These are phyloP conservation scores for Erodium chrysanthum DNA, from an alignment of 441 rosid species.

Conservation along the genomic window DNA sequence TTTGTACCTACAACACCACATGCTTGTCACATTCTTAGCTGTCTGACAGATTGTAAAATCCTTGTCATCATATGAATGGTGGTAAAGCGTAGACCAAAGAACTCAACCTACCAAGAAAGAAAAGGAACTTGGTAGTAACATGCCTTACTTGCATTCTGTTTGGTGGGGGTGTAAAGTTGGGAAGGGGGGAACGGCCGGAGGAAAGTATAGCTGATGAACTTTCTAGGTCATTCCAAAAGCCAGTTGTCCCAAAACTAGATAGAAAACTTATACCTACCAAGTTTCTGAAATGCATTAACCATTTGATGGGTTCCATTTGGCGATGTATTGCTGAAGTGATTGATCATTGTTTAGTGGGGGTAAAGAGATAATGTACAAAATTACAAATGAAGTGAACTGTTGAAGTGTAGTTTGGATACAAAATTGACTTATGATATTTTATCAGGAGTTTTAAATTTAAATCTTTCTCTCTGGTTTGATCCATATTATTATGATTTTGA, in stretches of 20 bases:
- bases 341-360: not conserved
- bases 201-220: no score
- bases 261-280: no score
- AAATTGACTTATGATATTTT: not conserved
- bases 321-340: no score
- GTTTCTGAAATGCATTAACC: no score
- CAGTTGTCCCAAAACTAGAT: not conserved
- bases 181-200: no score
- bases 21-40: not conserved
- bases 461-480: not conserved
- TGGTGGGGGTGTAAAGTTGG: not conserved
- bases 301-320: no score
- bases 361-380: not conserved
- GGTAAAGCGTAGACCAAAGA: not conserved
- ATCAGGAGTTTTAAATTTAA: not conserved
- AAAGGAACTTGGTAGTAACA: not conserved
- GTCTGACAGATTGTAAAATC: not conserved
- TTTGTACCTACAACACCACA: not conserved
- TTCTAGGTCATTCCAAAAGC: not conserved
- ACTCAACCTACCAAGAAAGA: not conserved
- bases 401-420: not conserved
- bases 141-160: not conserved
- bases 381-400: not conserved
- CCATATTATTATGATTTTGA: not conserved
- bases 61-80: not conserved